phyloP scores from a whole-genome alignment of 306 rosid species.

The Cicer yamashitae region DNA sequence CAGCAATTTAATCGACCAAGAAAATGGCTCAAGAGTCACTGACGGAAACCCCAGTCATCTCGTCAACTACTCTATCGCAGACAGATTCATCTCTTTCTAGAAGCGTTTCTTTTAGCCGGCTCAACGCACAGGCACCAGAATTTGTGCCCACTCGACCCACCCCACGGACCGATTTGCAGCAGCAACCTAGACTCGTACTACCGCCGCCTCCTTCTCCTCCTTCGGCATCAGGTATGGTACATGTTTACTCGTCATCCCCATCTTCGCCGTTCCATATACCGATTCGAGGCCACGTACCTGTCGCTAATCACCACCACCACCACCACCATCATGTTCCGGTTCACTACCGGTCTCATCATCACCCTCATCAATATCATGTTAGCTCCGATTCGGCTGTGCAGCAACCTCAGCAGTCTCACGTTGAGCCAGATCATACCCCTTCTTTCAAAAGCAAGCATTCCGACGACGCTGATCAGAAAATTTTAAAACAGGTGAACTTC shows the following conservation, averaged over 20 bases:
- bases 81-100: conserved; percentile 64
- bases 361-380: conserved; percentile 54
- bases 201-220: conserved; percentile 60
- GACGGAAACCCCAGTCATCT: conserved; percentile 46
- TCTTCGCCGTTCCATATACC: conserved; percentile 62
- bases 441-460: conserved; percentile 66
- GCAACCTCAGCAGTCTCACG: conserved; percentile 51
- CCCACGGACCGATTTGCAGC: conserved; percentile 59
- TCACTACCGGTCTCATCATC: conserved; percentile 62
- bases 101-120: conserved; percentile 73
- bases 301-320: conserved; percentile 57
- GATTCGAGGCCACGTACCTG: conserved; percentile 60
- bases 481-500: conserved; percentile 77
- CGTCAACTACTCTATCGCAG: conserved; percentile 41
- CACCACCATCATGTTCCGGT: conserved; percentile 59
- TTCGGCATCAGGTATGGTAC: conserved; percentile 52
- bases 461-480: conserved; percentile 72
- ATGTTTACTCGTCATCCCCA: conserved; percentile 61
- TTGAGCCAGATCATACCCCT: conserved; percentile 57
- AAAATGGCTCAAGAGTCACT: conserved; percentile 64
- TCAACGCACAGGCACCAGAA: conserved; percentile 93
- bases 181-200: conserved; percentile 49
- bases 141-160: conserved; percentile 72
- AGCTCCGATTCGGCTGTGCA: conserved; percentile 48
- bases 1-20: no score